Conservation (phyloP, 768 basidiomycete genomes). For the Leccinellum rugosiceps region DNA sequence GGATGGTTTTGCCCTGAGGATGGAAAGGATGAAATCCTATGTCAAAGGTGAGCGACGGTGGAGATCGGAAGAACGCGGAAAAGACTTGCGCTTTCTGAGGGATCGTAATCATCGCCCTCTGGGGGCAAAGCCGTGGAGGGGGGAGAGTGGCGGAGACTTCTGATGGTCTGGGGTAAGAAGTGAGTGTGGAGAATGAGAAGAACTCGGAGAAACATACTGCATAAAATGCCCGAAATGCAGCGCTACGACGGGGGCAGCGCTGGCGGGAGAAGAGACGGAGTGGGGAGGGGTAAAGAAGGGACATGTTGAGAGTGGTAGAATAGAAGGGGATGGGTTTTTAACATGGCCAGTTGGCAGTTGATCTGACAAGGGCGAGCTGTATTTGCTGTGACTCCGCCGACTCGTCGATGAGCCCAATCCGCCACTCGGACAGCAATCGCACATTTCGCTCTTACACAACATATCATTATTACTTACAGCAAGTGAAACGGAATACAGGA, state of each 20-base stretch:
- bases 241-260: slow-evolving; percentile 35
- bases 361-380: slow-evolving; percentile 24
- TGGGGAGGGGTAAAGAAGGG: slow-evolving; percentile 11
- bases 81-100: slow-evolving; percentile 49
- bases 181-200: slow-evolving; percentile 19
- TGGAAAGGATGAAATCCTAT: slow-evolving; percentile 95
- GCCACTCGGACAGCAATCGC: slow-evolving; percentile 24
- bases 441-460: slow-evolving; percentile 12
- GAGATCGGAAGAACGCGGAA: background rate
- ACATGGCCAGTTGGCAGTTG: slow-evolving; percentile 9
- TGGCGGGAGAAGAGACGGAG: slow-evolving; percentile 26
- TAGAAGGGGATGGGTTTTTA: slow-evolving; percentile 14
- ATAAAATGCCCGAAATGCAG: slow-evolving; percentile 50
- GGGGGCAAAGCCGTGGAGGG: slow-evolving; percentile 4
- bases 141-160: slow-evolving; percentile 24
- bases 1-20: slow-evolving; percentile 90
- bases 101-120: slow-evolving; percentile 25
- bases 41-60: slow-evolving; percentile 7
- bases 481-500: background rate
- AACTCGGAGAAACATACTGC: slow-evolving; percentile 40
- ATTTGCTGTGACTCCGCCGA: slow-evolving; percentile 26
- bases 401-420: slow-evolving; percentile 17
- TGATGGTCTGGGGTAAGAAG: slow-evolving; percentile 23
- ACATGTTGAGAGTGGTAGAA: slow-evolving; percentile 17
- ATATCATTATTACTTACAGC: background rate